Evolutionary conservation across 192 early-diverging fungal species (phyloP).

Genomic region (Backusella morwellensis): DNA sequence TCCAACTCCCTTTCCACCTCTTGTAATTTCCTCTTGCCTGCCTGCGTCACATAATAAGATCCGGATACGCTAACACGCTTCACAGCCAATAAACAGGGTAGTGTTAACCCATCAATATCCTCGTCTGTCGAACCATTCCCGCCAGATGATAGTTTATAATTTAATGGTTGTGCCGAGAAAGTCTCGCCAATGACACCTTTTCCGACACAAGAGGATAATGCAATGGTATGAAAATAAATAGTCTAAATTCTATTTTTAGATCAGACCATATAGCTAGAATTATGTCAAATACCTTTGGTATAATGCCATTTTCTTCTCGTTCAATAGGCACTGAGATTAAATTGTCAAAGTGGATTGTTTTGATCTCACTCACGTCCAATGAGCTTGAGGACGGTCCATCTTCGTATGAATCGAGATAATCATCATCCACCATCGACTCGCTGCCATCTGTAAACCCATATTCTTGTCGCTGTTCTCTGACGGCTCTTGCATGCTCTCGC

Average conservation of each 20-base stretch:
- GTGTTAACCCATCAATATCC: neutral
- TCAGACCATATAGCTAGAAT: no score
- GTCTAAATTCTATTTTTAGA: conserved; percentile 16
- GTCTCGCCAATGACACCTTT: conserved; percentile 24
- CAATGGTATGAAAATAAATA: conserved; percentile 29
- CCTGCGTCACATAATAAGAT: conserved; percentile 45
- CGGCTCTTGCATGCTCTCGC: conserved; percentile 25
- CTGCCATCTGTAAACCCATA: conserved; percentile 8
- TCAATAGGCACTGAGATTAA: conserved; percentile 24
- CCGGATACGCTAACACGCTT: conserved; percentile 42
- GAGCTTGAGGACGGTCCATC: neutral
- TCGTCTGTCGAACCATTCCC: neutral
- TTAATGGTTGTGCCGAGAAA: conserved; percentile 35
- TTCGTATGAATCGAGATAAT: conserved; percentile 8
- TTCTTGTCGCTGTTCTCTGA: conserved; percentile 20
- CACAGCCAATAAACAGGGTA: conserved; percentile 21
- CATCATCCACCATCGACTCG: conserved; percentile 22
- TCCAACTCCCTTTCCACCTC: conserved; percentile 60
- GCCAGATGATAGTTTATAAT: conserved; percentile 16
- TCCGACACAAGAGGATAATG: conserved; percentile 33
- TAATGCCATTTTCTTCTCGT: conserved; percentile 10
- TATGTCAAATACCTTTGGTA: conserved; percentile 17
- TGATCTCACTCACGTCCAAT: conserved; percentile 18
- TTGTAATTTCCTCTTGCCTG: conserved; percentile 56
- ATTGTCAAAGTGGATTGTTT: conserved; percentile 30